Conservation (phyloP, 768 basidiomycete species). For the Cantharellus cinnabarinus region DNA sequence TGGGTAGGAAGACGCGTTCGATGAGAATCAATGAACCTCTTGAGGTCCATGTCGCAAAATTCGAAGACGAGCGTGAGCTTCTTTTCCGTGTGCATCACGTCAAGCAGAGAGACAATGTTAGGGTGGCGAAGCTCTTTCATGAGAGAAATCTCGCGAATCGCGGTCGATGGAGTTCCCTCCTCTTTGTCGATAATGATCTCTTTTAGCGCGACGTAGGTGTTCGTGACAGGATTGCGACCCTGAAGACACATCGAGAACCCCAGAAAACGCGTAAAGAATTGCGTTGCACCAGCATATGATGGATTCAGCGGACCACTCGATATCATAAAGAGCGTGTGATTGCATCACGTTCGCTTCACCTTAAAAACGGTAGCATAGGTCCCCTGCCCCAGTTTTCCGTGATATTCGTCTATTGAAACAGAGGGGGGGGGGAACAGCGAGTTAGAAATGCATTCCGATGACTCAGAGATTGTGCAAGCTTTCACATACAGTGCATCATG, state of each 20-base stretch:
- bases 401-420: conserved; percentile 6
- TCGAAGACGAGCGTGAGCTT: conserved; percentile 97
- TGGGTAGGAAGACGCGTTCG: conserved; percentile 13
- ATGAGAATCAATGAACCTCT: conserved; percentile 97
- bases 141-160: conserved; percentile 94
- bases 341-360: conserved; percentile 22
- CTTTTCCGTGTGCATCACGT: conserved; percentile 96
- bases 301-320: background rate
- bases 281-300: background rate
- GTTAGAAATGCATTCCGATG: background rate
- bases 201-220: conserved; percentile 93
- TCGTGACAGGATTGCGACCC: conserved; percentile 93
- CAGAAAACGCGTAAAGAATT: background rate
- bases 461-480: background rate
- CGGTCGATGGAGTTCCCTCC: conserved; percentile 96
- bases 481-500: too few species aligned
- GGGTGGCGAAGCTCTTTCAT: conserved; percentile 99
- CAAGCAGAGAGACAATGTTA: conserved; percentile 95
- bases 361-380: conserved; percentile 95
- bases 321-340: background rate
- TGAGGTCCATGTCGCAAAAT: conserved; percentile 94
- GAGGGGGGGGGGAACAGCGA: background rate
- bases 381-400: conserved; percentile 80
- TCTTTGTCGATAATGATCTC: conserved; percentile 99
- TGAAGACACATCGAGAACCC: conserved; percentile 13